Conservation (phyloP, 1,284 basidiomycete species). For the Pseudomicrostroma phylloplanum region DNA sequence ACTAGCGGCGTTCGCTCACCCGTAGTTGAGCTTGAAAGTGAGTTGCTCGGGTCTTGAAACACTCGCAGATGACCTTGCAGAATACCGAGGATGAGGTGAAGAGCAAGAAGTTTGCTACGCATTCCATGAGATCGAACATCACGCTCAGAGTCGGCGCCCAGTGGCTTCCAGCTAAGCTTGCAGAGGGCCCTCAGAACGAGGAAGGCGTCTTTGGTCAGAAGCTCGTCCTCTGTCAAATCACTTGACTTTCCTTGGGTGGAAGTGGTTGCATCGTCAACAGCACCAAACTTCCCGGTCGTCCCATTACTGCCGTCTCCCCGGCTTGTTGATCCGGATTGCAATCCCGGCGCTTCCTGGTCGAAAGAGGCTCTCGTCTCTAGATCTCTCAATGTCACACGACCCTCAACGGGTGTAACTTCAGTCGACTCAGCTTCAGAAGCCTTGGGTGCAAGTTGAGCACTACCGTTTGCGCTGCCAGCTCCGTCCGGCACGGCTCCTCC, state of each 20-base stretch:
- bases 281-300: too few species aligned
- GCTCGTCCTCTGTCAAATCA: slow-evolving; percentile 37
- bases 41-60: slow-evolving; percentile 44
- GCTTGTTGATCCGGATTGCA: background rate
- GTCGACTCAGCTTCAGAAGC: background rate
- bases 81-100: slow-evolving; percentile 46
- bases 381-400: slow-evolving; percentile 13
- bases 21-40: slow-evolving; percentile 45
- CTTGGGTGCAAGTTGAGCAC: background rate
- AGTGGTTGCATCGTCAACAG: background rate
- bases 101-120: slow-evolving; percentile 48
- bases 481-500: background rate
- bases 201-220: slow-evolving; percentile 50
- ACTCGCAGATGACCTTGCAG: slow-evolving; percentile 43
- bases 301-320: background rate
- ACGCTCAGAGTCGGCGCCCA: slow-evolving; percentile 44
- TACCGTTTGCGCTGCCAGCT: background rate
- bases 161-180: slow-evolving; percentile 50
- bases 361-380: slow-evolving; percentile 9
- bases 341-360: background rate
- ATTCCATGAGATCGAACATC: slow-evolving; percentile 48
- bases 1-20: slow-evolving; percentile 49
- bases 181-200: slow-evolving; percentile 48
- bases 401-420: slow-evolving; percentile 9
- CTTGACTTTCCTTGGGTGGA: background rate